Evolutionary conservation across 1,139 yeast genomes (phyloP).

Genomic region (Spathaspora jeffriesii): DNA sequence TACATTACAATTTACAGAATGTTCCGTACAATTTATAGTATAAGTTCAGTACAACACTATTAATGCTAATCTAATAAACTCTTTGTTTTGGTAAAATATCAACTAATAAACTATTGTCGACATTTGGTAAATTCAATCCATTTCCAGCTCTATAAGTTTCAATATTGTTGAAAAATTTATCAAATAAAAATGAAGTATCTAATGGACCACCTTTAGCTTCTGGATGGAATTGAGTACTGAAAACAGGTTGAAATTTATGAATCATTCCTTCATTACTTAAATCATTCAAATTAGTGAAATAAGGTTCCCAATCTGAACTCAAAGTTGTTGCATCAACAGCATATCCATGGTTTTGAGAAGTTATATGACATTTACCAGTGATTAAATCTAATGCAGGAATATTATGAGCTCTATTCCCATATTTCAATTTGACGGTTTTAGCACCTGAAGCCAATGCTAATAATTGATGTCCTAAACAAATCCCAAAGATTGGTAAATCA

Average conservation of each 20-base stretch:
- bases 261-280: constrained; percentile 97
- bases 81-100: constrained; percentile 87
- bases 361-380: constrained; percentile 93
- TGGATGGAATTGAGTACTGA: constrained; percentile 97
- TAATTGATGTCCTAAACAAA: constrained; percentile 96
- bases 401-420: constrained; percentile 98
- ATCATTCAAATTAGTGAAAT: constrained; percentile 90
- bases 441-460: constrained; percentile 96
- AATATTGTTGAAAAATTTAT: constrained; percentile 79
- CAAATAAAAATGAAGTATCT: constrained; percentile 88
- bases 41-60: not conserved
- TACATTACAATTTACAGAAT: no score
- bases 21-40: no score
- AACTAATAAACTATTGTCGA: constrained; percentile 61
- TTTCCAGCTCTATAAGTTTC: constrained; percentile 50
- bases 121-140: constrained; percentile 45
- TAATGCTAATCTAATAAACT: constrained; percentile 38
- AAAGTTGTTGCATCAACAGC: constrained; percentile 88
- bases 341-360: constrained; percentile 98
- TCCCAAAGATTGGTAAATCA: constrained; percentile 92
- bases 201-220: constrained; percentile 99
- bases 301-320: constrained; percentile 76
- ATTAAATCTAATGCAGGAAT: constrained; percentile 91
- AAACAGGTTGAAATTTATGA: constrained; percentile 81
- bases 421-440: constrained; percentile 86